These are phyloP conservation scores for Aquilaria malaccensis DNA, from an alignment of 345 rosid genomes.

Conservation along the genomic window DNA sequence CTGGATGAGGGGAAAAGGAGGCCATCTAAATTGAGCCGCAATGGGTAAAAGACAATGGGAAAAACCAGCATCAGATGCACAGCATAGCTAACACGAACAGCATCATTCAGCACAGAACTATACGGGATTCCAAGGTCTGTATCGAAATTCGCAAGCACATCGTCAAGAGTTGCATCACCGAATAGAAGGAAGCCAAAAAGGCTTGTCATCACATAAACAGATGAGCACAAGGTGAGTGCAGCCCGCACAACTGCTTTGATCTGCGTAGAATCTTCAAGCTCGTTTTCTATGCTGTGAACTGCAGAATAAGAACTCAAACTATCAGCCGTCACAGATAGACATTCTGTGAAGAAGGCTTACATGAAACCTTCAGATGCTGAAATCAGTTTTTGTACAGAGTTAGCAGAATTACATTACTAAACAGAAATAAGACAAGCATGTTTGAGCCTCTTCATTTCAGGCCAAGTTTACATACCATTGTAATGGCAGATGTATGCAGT, in stretches of 20 bases:
- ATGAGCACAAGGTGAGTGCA: constrained; percentile 67
- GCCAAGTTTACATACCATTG: constrained; percentile 45
- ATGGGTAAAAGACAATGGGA: constrained; percentile 76
- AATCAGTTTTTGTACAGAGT: no score
- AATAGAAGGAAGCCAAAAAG: constrained; percentile 85
- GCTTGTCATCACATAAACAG: constrained; percentile 76
- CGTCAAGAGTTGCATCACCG: constrained; percentile 80
- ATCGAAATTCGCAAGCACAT: constrained; percentile 89
- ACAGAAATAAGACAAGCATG: background rate
- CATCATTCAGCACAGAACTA: constrained; percentile 65
- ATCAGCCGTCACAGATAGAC: no score
- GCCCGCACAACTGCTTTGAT: constrained; percentile 62
- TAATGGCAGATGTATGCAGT: constrained; percentile 86
- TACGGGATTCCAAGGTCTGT: constrained; percentile 76
- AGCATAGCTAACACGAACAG: constrained; percentile 85
- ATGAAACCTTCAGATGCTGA: no score
- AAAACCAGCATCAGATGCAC: constrained; percentile 92
- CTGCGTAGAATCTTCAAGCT: constrained; percentile 62
- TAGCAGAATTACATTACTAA: no score
- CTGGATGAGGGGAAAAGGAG: constrained; percentile 65
- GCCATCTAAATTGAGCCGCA: constrained; percentile 77
- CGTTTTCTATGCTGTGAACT: constrained; percentile 91
- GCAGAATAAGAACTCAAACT: constrained; percentile 13
- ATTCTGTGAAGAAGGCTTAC: no score
- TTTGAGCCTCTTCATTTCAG: no score